phyloP scores from a whole-genome alignment of 116 monocot genomes.

The Papilionanthe hybrid region DNA sequence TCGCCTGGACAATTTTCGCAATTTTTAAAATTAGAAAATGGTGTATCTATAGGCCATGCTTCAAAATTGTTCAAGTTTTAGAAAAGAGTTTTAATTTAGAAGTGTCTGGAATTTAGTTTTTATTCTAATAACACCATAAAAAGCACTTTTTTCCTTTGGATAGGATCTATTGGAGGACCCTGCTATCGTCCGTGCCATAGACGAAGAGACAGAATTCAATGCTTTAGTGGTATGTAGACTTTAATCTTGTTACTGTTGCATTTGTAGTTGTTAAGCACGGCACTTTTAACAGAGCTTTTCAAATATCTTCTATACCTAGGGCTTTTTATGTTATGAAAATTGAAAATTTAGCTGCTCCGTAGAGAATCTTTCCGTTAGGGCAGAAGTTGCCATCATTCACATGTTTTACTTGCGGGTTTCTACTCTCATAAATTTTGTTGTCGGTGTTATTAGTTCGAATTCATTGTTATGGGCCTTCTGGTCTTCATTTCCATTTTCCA shows the following conservation, averaged over 20 bases:
- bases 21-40: not conserved
- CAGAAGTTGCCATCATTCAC: too few relatives aligned
- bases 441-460: too few relatives aligned
- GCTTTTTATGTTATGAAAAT: too few relatives aligned
- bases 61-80: not conserved
- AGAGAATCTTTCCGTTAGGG: too few relatives aligned
- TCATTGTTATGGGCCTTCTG: too few relatives aligned
- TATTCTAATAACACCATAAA: not conserved
- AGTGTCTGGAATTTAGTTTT: not conserved
- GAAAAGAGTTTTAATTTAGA: not conserved
- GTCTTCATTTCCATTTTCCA: too few relatives aligned
- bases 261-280: not conserved
- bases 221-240: conserved; percentile 67
- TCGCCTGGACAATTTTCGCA: not conserved
- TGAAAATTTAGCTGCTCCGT: too few relatives aligned
- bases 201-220: conserved; percentile 90
- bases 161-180: conserved; percentile 94
- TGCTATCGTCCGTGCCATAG: conserved; percentile 64
- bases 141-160: not conserved
- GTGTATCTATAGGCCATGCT: not conserved
- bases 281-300: not conserved
- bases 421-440: too few relatives aligned
- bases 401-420: too few relatives aligned
- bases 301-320: not conserved
- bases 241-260: not conserved